A percentile compares a stretch with the other conserved stretches of the same genome.
Conservation (phyloP, 306 rosid genomes). For the Cucurbita ficifolia region DNA sequence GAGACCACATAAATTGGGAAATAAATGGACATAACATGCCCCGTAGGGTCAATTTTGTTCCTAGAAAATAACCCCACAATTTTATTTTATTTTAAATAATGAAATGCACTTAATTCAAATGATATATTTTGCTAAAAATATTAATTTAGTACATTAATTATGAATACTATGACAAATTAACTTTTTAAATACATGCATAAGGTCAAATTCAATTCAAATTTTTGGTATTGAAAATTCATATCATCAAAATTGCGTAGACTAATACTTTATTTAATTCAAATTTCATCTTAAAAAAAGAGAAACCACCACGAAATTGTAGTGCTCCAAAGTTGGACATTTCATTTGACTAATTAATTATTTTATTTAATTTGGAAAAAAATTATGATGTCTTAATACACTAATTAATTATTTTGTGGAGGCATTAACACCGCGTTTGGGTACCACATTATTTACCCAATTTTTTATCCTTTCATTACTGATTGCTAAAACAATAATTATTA, state of each 20-base stretch:
- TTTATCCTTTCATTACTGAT: not conserved
- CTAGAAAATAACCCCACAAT: not conserved
- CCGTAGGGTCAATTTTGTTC: conserved; percentile 8
- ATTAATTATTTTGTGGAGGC: not conserved
- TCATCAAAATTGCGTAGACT: too few species aligned
- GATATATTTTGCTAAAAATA: too few species aligned
- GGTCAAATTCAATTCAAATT: not conserved
- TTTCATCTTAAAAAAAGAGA: not conserved
- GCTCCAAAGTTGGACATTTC: not conserved
- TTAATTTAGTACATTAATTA: too few species aligned
- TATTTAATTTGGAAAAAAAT: not conserved
- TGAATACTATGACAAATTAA: not conserved
- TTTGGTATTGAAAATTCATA: too few species aligned
- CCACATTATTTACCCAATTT: not conserved
- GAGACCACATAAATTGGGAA: conserved; percentile 7
- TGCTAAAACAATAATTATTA: too few species aligned
- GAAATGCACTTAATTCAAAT: not conserved
- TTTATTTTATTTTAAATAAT: not conserved
- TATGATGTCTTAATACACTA: not conserved
- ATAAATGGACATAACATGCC: not conserved
- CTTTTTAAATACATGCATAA: not conserved
- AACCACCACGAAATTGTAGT: not conserved
- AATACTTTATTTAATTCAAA: not conserved
- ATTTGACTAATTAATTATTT: not conserved
- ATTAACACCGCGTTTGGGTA: not conserved